phyloP scores from a whole-genome alignment of 345 rosid genomes.

The Xanthoceras sorbifolium region DNA sequence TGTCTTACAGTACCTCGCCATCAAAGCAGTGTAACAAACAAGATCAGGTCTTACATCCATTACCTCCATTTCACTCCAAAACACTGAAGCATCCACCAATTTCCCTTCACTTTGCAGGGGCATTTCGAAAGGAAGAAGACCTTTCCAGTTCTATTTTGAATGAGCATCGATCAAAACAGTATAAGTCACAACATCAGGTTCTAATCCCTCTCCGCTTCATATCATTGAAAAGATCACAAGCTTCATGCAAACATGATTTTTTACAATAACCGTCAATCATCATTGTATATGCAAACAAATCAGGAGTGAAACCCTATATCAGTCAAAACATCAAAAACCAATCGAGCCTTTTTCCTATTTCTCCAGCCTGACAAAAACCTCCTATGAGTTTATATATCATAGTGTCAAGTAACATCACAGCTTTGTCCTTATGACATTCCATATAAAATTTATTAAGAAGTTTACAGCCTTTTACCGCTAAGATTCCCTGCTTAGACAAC shows the following conservation, averaged over 20 bases:
- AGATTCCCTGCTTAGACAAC: constrained; percentile 33
- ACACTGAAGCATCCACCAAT: constrained; percentile 24
- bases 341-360: constrained; percentile 43
- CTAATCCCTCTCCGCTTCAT: constrained; percentile 64
- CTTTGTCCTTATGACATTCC: constrained; percentile 43
- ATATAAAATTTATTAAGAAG: constrained; percentile 46
- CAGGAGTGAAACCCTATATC: constrained; percentile 45
- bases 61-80: constrained; percentile 44
- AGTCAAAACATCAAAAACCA: constrained; percentile 38
- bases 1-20: constrained; percentile 55
- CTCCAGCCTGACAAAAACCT: constrained; percentile 41
- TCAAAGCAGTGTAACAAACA: constrained; percentile 61
- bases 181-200: constrained; percentile 60
- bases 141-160: constrained; percentile 26
- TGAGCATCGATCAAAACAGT: constrained; percentile 59
- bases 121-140: constrained; percentile 15
- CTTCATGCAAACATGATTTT: constrained; percentile 41
- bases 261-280: constrained; percentile 70
- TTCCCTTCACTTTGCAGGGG: constrained; percentile 22
- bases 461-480: constrained; percentile 42
- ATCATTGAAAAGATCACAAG: constrained; percentile 42
- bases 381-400: constrained; percentile 56
- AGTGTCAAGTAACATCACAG: constrained; percentile 37
- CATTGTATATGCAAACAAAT: constrained; percentile 54
- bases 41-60: constrained; percentile 49